These are phyloP conservation scores for Sequoiadendron giganteum DNA, from an alignment of 75 land plant genomes.

Conservation along the genomic window DNA sequence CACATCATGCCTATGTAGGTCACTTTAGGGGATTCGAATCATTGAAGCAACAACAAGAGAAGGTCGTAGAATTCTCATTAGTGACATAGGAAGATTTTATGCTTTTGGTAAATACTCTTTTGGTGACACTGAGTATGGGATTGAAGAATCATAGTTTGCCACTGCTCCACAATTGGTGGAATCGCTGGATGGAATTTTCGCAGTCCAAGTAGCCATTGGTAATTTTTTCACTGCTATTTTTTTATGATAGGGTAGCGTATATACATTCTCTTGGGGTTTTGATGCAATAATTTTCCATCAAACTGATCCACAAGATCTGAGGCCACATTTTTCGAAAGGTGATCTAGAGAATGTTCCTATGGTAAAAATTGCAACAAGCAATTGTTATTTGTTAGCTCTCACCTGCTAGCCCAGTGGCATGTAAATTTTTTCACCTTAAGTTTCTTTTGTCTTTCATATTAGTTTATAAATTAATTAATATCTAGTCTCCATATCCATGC, in stretches of 20 bases:
- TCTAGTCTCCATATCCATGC: neutral
- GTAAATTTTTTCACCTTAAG: slow-evolving; percentile 36
- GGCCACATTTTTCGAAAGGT: slow-evolving; percentile 68
- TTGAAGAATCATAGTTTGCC: slow-evolving; percentile 41
- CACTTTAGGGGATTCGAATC: too few relatives aligned
- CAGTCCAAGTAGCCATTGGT: too few relatives aligned
- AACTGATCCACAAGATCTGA: slow-evolving; percentile 62
- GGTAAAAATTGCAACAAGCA: slow-evolving; percentile 94
- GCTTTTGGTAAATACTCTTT: slow-evolving; percentile 93
- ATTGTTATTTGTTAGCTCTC: slow-evolving; percentile 82
- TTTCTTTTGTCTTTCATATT: neutral
- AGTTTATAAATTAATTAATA: neutral
- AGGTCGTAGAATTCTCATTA: slow-evolving; percentile 77
- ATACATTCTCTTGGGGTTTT: slow-evolving; percentile 88
- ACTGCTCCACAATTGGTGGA: slow-evolving; percentile 69
- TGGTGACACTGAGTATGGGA: slow-evolving; percentile 71
- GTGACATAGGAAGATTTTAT: slow-evolving; percentile 81
- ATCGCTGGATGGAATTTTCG: slow-evolving; percentile 70
- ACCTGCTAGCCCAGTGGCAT: too few relatives aligned
- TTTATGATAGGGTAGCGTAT: slow-evolving; percentile 77
- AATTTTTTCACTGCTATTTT: too few relatives aligned
- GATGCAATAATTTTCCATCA: slow-evolving; percentile 80
- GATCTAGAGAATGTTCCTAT: too few relatives aligned
- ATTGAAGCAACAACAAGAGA: slow-evolving; percentile 82
- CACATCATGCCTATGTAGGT: too few relatives aligned